A percentile compares a stretch with the other conserved stretches of the same genome.
These are phyloP conservation scores for Microdochium nivale DNA, from an alignment of 2,329 filamentous ascomycete genomes.

Conservation along the genomic window DNA sequence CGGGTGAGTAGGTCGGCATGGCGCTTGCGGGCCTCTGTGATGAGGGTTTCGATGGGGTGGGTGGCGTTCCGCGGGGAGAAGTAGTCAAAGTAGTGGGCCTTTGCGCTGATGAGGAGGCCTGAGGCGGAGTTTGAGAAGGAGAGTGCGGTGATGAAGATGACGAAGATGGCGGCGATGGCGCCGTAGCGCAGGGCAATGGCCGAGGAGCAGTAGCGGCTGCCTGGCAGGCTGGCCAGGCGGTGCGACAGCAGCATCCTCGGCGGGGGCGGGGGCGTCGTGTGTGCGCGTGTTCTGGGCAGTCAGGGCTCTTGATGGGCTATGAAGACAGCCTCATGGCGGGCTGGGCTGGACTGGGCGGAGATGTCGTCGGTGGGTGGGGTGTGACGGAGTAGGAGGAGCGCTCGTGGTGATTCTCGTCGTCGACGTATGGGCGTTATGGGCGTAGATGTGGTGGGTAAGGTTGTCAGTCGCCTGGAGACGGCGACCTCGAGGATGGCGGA, in stretches of 20 bases:
- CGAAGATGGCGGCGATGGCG: slow-evolving; percentile 9
- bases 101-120: slow-evolving; percentile 8
- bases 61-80: slow-evolving; percentile 11
- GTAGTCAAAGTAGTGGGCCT: slow-evolving; percentile 13
- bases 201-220: slow-evolving; percentile 8
- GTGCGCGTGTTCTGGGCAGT: not conserved
- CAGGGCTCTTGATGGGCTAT: not conserved
- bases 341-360: too few species aligned
- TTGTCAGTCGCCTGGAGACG: too few species aligned
- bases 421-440: too few species aligned
- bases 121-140: slow-evolving; percentile 13
- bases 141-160: slow-evolving; percentile 2
- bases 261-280: not conserved
- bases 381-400: too few species aligned
- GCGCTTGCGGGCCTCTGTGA: slow-evolving; percentile 32
- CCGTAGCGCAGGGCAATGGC: slow-evolving; percentile 13
- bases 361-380: too few species aligned
- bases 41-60: slow-evolving; percentile 44
- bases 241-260: slow-evolving; percentile 6
- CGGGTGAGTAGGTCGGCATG: slow-evolving; percentile 32
- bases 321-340: not conserved
- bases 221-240: slow-evolving; percentile 11
- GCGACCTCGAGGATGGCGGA: too few species aligned
- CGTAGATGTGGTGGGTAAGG: too few species aligned
- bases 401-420: too few species aligned